Evolutionary conservation across 2,329 filamentous ascomycete species (phyloP).

Genomic region (Cladorrhinum sp.): DNA sequence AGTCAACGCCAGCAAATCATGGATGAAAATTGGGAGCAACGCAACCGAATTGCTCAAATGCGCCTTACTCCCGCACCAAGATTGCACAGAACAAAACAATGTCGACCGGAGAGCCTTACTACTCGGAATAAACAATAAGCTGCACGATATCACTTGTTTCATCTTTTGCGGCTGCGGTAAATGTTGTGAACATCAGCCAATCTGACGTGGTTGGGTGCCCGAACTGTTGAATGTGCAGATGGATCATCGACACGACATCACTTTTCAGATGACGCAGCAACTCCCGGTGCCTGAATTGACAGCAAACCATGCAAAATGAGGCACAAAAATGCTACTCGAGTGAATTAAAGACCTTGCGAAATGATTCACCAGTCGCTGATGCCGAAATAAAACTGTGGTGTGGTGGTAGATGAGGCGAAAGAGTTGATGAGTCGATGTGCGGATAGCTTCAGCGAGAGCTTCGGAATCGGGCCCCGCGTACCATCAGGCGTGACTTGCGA

Average conservation of each 20-base stretch:
- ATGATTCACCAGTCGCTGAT: slow-evolving; percentile 2
- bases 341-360: background rate
- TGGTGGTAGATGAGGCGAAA: slow-evolving; percentile 9
- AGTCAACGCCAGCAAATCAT: too few species aligned
- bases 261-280: background rate
- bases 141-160: background rate
- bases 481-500: slow-evolving; percentile 27
- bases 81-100: background rate
- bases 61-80: background rate
- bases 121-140: background rate
- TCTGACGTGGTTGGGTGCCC: slow-evolving; percentile 2
- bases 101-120: background rate
- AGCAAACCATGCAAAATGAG: background rate
- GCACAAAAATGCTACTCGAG: slow-evolving; percentile 10
- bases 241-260: slow-evolving; percentile 9
- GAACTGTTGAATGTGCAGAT: background rate
- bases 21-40: background rate
- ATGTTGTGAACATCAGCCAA: background rate
- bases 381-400: background rate
- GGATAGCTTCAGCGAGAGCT: slow-evolving; percentile 28
- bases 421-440: slow-evolving; percentile 11
- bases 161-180: background rate
- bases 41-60: background rate
- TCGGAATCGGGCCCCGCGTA: slow-evolving; percentile 3
- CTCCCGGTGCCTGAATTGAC: slow-evolving; percentile 6